Evolutionary conservation across 495 filamentous ascomycete species (phyloP).

Genomic region (Usnea hakonensis): DNA sequence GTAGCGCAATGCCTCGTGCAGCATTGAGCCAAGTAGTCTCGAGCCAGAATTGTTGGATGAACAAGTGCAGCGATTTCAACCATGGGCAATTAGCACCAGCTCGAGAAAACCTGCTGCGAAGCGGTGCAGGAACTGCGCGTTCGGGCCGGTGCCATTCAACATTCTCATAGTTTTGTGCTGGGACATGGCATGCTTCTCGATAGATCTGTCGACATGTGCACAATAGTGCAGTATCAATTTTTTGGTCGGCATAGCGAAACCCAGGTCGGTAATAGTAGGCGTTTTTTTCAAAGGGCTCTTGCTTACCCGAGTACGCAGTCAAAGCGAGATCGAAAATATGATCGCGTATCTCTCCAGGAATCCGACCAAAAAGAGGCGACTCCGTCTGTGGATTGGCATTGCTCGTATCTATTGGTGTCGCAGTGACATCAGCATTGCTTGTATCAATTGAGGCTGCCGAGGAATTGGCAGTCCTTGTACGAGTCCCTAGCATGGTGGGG

Average conservation of each 20-base stretch:
- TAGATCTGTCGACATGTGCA: constrained; percentile 28
- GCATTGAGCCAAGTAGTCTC: neutral
- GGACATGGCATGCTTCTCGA: constrained; percentile 26
- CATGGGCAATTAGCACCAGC: neutral
- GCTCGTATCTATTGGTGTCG: neutral
- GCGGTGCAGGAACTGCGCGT: constrained; percentile 5
- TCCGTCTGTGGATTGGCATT: constrained; percentile 12
- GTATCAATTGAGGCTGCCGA: neutral
- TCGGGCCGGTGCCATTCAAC: neutral
- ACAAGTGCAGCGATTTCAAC: constrained; percentile 23
- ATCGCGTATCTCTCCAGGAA: constrained; percentile 30
- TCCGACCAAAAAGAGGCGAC: constrained; percentile 26
- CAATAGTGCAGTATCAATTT: constrained; percentile 26
- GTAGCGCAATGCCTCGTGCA: neutral
- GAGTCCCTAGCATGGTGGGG: neutral
- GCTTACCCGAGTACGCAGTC: constrained; percentile 24
- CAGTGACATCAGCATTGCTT: neutral
- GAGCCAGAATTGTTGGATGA: constrained; percentile 27
- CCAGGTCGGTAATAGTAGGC: constrained; percentile 27
- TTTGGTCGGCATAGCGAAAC: constrained; percentile 19
- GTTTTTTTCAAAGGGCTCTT: constrained; percentile 16
- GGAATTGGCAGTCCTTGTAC: neutral
- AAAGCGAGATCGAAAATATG: constrained; percentile 29
- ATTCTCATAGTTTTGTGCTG: neutral
- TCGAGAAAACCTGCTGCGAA: neutral